phyloP scores from a whole-genome alignment of 805 yeast species.

The Yueomyces sp. region DNA sequence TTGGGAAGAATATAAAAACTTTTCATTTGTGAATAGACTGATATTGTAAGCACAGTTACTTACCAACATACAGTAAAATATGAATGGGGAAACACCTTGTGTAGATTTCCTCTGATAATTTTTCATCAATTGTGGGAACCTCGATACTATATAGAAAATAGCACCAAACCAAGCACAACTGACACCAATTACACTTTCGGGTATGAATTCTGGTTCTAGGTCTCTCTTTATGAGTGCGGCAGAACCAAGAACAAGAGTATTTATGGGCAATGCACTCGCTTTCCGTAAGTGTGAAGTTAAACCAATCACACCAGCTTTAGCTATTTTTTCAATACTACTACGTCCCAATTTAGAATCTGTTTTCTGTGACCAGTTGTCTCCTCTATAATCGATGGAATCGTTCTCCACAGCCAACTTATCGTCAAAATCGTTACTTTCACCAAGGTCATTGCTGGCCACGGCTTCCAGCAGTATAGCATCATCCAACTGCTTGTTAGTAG shows the following conservation, averaged over 20 bases:
- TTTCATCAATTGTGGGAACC: slow-evolving; percentile 75
- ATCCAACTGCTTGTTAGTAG: slow-evolving; percentile 1
- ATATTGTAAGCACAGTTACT: slow-evolving; percentile 70
- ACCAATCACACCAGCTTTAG: background rate
- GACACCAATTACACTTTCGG: slow-evolving; percentile 25
- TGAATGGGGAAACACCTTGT: slow-evolving; percentile 68
- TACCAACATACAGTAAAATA: slow-evolving; percentile 63
- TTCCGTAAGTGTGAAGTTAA: background rate
- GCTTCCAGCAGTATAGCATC: background rate
- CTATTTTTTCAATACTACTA: background rate
- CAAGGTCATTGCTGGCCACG: background rate
- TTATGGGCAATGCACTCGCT: background rate
- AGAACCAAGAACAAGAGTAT: background rate
- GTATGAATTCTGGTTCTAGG: background rate
- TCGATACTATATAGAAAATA: slow-evolving; percentile 54
- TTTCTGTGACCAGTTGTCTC: background rate
- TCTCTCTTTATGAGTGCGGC: background rate
- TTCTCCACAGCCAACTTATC: background rate
- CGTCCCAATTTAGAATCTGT: background rate
- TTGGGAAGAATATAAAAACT: slow-evolving; percentile 29
- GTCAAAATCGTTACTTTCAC: background rate
- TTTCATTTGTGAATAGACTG: slow-evolving; percentile 58
- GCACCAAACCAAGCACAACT: slow-evolving; percentile 72
- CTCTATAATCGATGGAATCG: too few relatives aligned
- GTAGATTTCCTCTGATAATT: slow-evolving; percentile 72